phyloP scores from a whole-genome alignment of 495 filamentous ascomycete species.

The Talaromyces proteolyticus region DNA sequence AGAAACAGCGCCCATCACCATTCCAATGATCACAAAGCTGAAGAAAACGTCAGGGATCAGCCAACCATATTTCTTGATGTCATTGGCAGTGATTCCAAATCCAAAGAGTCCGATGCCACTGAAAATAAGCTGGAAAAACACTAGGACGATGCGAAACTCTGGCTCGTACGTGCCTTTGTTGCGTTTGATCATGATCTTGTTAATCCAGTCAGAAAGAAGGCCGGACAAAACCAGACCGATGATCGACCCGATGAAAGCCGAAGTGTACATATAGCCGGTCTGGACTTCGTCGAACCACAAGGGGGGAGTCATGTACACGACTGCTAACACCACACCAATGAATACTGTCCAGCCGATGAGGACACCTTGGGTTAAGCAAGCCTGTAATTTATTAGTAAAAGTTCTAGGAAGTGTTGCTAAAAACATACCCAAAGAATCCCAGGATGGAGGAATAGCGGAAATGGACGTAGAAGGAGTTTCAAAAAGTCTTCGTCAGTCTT shows the following conservation, averaged over 20 bases:
- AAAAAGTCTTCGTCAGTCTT: constrained; percentile 62
- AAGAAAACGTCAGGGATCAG: constrained; percentile 75
- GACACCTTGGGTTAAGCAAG: constrained; percentile 82
- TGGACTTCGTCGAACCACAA: constrained; percentile 76
- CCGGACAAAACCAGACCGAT: constrained; percentile 72
- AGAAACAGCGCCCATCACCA: constrained; percentile 85
- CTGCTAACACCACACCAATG: constrained; percentile 81
- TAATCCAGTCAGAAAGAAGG: constrained; percentile 66
- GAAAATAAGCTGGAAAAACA: constrained; percentile 73
- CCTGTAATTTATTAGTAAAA: constrained; percentile 25
- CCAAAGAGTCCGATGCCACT: constrained; percentile 78
- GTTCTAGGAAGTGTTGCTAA: background rate
- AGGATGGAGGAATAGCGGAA: constrained; percentile 69
- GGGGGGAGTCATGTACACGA: constrained; percentile 74
- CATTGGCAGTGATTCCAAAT: constrained; percentile 64
- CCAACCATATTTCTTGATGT: constrained; percentile 59
- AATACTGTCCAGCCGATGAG: constrained; percentile 95
- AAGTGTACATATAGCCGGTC: constrained; percentile 84
- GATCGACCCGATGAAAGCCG: constrained; percentile 78
- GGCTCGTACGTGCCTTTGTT: constrained; percentile 87
- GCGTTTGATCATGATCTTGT: constrained; percentile 58
- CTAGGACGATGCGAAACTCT: constrained; percentile 79
- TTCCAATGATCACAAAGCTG: constrained; percentile 69
- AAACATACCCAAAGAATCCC: constrained; percentile 70
- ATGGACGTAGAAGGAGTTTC: constrained; percentile 55